Percentiles rank a stretch among this genome's conserved stretches.
Conservation (phyloP, 768 basidiomycete genomes). For the Russula ochroleuca region DNA sequence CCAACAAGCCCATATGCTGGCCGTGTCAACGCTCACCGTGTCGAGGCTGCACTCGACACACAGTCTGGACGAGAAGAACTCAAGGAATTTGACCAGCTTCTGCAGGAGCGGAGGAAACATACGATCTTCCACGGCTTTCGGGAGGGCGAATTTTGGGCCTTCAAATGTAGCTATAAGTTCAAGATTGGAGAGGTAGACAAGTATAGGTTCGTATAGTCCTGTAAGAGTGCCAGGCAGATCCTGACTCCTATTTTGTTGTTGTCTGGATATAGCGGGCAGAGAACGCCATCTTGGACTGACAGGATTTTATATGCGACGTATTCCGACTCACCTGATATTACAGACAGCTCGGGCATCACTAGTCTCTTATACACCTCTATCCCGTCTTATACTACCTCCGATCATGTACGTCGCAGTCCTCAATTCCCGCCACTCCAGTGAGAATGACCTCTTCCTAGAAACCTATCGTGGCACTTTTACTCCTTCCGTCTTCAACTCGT, state of each 20-base stretch:
- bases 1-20: conserved; percentile 45
- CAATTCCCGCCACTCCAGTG: neutral
- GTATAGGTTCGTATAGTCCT: conserved; percentile 54
- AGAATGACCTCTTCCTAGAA: conserved; percentile 48
- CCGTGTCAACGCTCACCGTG: conserved; percentile 34
- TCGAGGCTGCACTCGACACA: conserved; percentile 42
- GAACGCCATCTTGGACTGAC: conserved; percentile 91
- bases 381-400: conserved; percentile 81
- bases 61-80: conserved; percentile 48
- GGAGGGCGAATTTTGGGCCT: conserved; percentile 85
- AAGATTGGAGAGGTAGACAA: conserved; percentile 73
- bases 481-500: conserved; percentile 46
- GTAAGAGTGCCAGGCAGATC: conserved; percentile 2
- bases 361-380: conserved; percentile 76
- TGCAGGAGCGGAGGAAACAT: conserved; percentile 57
- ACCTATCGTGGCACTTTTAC: conserved; percentile 75
- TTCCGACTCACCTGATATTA: conserved; percentile 54
- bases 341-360: conserved; percentile 49
- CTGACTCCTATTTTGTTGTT: conserved; percentile 11
- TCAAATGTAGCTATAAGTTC: conserved; percentile 90
- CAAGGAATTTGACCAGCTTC: conserved; percentile 71
- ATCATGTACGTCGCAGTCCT: conserved; percentile 59
- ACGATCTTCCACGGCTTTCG: conserved; percentile 65
- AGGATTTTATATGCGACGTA: conserved; percentile 81
- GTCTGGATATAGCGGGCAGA: conserved; percentile 46